These are phyloP conservation scores for Aspergillus floridensis DNA, from an alignment of 2,329 filamentous ascomycete genomes.

Conservation along the genomic window DNA sequence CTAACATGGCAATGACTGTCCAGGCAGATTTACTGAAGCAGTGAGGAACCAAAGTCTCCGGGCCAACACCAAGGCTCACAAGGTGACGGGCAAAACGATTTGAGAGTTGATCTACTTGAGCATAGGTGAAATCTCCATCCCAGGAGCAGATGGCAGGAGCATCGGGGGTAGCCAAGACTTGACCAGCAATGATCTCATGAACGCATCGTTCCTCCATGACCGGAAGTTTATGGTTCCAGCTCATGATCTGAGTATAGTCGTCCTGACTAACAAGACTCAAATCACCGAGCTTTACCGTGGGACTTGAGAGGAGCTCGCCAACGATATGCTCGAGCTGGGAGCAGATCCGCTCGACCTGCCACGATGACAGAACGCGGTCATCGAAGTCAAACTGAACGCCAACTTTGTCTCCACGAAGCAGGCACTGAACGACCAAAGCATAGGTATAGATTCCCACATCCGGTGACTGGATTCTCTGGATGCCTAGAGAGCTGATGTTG, in stretches of 20 bases:
- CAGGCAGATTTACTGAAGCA: conserved; percentile 47
- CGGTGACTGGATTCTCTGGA: neutral
- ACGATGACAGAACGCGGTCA: neutral
- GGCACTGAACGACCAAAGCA: neutral
- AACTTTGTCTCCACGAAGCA: neutral
- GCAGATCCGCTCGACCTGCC: neutral
- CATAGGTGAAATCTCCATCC: conserved; percentile 39
- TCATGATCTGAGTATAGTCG: neutral
- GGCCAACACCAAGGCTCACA: conserved; percentile 37
- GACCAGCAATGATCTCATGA: conserved; percentile 38
- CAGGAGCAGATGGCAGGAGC: conserved; percentile 35
- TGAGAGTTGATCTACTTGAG: conserved; percentile 38
- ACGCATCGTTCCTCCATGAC: conserved; percentile 28
- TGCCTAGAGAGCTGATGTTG: neutral
- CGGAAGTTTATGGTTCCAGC: neutral
- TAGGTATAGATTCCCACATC: neutral
- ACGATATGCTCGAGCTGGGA: neutral
- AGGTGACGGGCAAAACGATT: conserved; percentile 39
- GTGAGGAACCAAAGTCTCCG: conserved; percentile 39
- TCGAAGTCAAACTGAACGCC: neutral
- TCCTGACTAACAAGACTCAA: neutral
- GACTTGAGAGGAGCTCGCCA: neutral
- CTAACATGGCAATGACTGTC: conserved; percentile 43
- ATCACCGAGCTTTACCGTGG: neutral
- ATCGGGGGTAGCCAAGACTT: conserved; percentile 23